Evolutionary conservation across 192 early-diverging fungal genomes (phyloP), one percentile per base, ranked within the genome.

Genomic region (Coemansia sp.): DNA sequence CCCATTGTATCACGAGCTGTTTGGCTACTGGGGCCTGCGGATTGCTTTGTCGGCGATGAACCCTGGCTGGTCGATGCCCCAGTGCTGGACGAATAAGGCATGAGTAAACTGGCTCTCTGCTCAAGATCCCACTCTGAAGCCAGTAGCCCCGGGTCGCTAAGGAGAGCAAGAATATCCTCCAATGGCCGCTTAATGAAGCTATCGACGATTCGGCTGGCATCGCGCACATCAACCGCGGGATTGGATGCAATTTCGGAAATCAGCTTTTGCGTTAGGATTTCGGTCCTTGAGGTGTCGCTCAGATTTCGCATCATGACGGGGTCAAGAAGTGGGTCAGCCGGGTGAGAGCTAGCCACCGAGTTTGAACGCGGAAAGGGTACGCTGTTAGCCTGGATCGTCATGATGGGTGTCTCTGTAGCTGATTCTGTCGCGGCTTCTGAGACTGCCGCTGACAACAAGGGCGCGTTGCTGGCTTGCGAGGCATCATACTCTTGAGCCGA

Each of bases 51-150:
- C 48, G 27, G 41, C 55, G 53, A 64, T 58, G 55, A 58, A 17
- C 12, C 31, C 6, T 58, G 55, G 31, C 55, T 34, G 29, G 32
- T 12, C 15, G 29, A 58, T 5, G 55, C 12, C 5, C 27, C 31
- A 12, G 57, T 38, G 58, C 64, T 67, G 64, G 58, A 44, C 14
- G 25, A 34, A 62, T 17, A 53, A 2, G 66, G 66, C 69, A 77
- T 44, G 21, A 68, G 69, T 46, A 25, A 5, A 17, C 36, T 62
- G 7, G 75, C 68, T 19, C 51, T 65, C 51, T 81, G 67, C 70
- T 81, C 78, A 15, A 76, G 45, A n/a, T 81, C 71, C 78, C 77
- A 75, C 51, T 80, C 77, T 5, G 71, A 74, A 1, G 71, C 78
- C 27, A 85, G 68, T 31, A 75, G 58, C 32, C 36, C 50, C 0